Conservation (phyloP, 768 basidiomycete genomes). For the Boletus rubropictus region DNA sequence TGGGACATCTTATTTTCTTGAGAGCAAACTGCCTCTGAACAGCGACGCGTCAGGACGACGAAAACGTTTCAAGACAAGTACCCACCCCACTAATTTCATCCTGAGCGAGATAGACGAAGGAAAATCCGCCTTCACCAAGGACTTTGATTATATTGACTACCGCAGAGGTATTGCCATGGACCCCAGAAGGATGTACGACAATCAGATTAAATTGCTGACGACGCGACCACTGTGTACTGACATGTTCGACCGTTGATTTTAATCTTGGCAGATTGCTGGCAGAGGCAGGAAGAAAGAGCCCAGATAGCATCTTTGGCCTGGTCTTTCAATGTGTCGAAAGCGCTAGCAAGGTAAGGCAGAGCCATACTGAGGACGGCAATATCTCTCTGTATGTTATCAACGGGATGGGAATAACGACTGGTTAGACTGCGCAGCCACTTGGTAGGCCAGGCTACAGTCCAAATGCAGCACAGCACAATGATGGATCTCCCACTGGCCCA, state of each 20-base stretch:
- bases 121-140: constrained; percentile 94
- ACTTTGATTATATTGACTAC: constrained; percentile 86
- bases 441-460: too few relatives aligned
- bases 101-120: constrained; percentile 84
- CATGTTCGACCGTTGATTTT: constrained; percentile 96
- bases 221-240: constrained; percentile 37
- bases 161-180: constrained; percentile 1
- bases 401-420: not conserved
- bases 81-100: constrained; percentile 80
- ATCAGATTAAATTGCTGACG: constrained; percentile 3
- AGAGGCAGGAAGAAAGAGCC: constrained; percentile 76
- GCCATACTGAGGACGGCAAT: constrained; percentile 22
- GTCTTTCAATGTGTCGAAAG: constrained; percentile 57
- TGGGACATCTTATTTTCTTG: constrained; percentile 94
- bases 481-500: constrained; percentile 24
- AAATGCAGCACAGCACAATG: constrained; percentile 8
- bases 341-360: constrained; percentile 31
- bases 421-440: constrained; percentile 7
- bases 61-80: constrained; percentile 4
- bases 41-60: not conserved
- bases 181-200: not conserved
- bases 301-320: constrained; percentile 78
- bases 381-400: not conserved
- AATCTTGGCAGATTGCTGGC: constrained; percentile 75
- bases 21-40: constrained; percentile 83